These are phyloP conservation scores for Cladosporium oxysporum DNA, from an alignment of 2,329 filamentous ascomycete species.

Conservation along the genomic window DNA sequence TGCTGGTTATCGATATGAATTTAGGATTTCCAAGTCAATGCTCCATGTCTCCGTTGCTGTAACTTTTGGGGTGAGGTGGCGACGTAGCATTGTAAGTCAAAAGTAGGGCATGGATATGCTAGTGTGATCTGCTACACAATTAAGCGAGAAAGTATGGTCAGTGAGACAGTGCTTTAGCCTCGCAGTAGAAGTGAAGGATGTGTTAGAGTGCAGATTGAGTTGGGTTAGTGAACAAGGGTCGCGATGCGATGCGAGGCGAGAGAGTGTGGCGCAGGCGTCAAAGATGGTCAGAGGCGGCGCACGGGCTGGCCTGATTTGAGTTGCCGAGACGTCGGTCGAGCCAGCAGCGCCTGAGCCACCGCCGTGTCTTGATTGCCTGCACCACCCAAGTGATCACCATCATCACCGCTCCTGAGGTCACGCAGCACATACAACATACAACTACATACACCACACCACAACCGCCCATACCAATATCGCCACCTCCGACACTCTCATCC, in stretches of 20 bases:
- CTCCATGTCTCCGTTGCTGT: neutral
- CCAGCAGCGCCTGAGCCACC: too few species aligned
- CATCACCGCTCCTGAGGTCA: constrained; percentile 10
- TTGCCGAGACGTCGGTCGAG: neutral
- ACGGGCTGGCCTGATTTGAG: constrained; percentile 3
- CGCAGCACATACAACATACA: neutral
- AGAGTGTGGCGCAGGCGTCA: constrained; percentile 3
- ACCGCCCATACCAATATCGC: neutral
- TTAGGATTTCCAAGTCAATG: neutral
- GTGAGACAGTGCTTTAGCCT: neutral
- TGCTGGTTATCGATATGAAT: neutral
- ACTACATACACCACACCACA: neutral
- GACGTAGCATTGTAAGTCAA: neutral
- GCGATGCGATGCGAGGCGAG: neutral
- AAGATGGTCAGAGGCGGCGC: neutral
- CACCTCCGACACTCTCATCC: neutral
- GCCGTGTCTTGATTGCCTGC: neutral
- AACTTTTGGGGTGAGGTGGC: neutral
- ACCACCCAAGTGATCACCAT: neutral
- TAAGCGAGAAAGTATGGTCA: neutral
- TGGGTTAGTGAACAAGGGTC: constrained; percentile 3
- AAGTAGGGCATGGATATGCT: neutral
- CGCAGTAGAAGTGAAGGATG: neutral
- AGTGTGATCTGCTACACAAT: neutral
- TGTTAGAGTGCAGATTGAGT: constrained; percentile 4